These are phyloP conservation scores for Didymella sp. DNA, from an alignment of 2,329 filamentous ascomycete species.

Conservation along the genomic window DNA sequence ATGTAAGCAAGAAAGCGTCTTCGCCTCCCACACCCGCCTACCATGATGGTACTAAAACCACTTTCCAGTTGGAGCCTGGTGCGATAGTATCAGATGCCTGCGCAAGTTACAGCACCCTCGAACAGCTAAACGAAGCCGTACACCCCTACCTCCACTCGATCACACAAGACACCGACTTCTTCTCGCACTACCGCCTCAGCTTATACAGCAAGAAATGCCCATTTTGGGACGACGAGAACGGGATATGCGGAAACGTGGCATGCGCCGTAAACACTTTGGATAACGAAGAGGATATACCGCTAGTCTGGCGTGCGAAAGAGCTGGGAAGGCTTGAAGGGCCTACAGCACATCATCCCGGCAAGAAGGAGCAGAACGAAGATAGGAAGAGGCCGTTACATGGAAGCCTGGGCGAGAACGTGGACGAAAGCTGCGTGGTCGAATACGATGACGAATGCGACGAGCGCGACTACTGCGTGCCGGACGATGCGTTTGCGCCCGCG, in stretches of 20 bases:
- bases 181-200: slow-evolving; percentile 95
- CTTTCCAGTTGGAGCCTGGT: slow-evolving; percentile 78
- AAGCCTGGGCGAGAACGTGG: slow-evolving; percentile 81
- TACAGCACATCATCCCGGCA: slow-evolving; percentile 85
- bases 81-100: slow-evolving; percentile 93
- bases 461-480: slow-evolving; percentile 93
- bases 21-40: slow-evolving; percentile 27
- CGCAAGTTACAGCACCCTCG: slow-evolving; percentile 89
- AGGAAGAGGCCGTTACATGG: slow-evolving; percentile 79
- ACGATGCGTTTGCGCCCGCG: slow-evolving; percentile 83
- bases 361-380: slow-evolving; percentile 72
- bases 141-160: slow-evolving; percentile 80
- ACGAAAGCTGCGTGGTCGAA: slow-evolving; percentile 95
- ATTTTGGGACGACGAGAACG: slow-evolving; percentile 92
- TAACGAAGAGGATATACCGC: slow-evolving; percentile 91
- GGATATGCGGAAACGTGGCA: slow-evolving; percentile 95
- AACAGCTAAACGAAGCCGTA: slow-evolving; percentile 78
- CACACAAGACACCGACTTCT: slow-evolving; percentile 91
- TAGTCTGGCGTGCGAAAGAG: slow-evolving; percentile 89
- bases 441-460: slow-evolving; percentile 98
- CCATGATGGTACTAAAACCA: slow-evolving; percentile 46
- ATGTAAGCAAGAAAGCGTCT: slow-evolving; percentile 56
- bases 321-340: slow-evolving; percentile 92
- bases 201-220: slow-evolving; percentile 94
- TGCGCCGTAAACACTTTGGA: slow-evolving; percentile 95